Evolutionary conservation across 352 stramenopile genomes (phyloP), one percentile per base, ranked within the genome.

Genomic region (Phytophthora sojae): DNA sequence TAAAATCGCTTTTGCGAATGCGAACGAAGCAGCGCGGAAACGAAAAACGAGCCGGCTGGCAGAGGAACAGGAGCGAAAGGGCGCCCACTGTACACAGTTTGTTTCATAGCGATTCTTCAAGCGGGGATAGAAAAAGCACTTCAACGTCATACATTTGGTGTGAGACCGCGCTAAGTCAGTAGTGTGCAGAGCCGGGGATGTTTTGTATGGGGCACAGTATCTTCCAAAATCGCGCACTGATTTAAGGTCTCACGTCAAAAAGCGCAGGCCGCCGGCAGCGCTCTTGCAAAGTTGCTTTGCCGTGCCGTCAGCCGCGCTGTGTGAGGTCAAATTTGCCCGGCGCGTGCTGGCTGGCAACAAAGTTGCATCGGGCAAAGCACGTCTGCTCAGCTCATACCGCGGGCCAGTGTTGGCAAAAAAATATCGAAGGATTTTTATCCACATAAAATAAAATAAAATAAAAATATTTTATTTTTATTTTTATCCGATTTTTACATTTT

Each of bases 1-100:
- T 67, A 69, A 72, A 66, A 69, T 72, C 9, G 52, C 25, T 61
- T 75, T 58, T 71, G 35, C 9, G 47, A 62, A 61, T 29, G 50
- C 64, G 55, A 73, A 65, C 45, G 64, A 76, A 74, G 42, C 21
- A 55, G 21, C 26, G 12, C 44, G 44, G n/a, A 50, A 50, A 17
- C n/a, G 26, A 30, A 21, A 26, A 26, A 26, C 25, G 54, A 62
- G 42, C 62, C 50, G 55, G 42, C 53, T 59, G 58, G 69, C n/a
- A 64, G 66, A 71, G 65, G 32, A 32, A 6, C 17, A 1, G 19
- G 29, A 69, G 58, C 64, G 67, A 73, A 56, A 73, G 50, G 66
- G 47, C 61, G 61, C n/a, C 15, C n/a, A 23, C 17, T 23, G 42
- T 42, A 15, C 35, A 50, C 25, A 50, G 42, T 50, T 50, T 50